Evolutionary conservation across 208 protist genomes (phyloP).

Genomic region (Histomonas meleagridis): DNA sequence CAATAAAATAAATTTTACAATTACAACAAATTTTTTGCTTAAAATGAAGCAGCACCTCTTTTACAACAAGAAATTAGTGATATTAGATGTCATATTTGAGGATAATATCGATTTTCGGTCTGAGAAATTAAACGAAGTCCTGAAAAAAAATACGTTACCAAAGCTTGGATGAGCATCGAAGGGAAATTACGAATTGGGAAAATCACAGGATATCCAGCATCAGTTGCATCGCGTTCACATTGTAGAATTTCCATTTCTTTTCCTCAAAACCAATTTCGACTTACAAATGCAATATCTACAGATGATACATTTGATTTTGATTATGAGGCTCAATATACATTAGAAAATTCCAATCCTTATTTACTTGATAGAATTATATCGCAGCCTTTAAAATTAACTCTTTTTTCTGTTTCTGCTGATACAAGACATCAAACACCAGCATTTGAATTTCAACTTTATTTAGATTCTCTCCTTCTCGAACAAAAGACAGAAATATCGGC

Average conservation of each 20-base stretch:
- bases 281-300: not conserved
- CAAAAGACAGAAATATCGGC: not conserved
- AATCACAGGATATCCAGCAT: not conserved
- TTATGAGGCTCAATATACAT: not conserved
- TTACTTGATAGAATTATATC: not conserved
- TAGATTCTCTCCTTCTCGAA: not conserved
- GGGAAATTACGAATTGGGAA: not conserved
- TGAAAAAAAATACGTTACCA: not conserved
- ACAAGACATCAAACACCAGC: not conserved
- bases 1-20: no score
- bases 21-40: no score
- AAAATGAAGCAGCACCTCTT: no score
- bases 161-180: not conserved
- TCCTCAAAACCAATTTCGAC: not conserved
- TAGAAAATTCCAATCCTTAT: not conserved
- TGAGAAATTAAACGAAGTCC: no score
- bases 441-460: constrained; percentile 26
- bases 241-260: not conserved
- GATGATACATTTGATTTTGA: not conserved
- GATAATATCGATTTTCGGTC: no score
- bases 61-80: no score
- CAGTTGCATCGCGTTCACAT: not conserved
- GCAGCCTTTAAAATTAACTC: not conserved
- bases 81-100: no score
- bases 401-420: not conserved